Evolutionary conservation across 805 yeast genomes (phyloP), one percentile per base, ranked within the genome.

Genomic region (Sugiyamaella smithiae): DNA sequence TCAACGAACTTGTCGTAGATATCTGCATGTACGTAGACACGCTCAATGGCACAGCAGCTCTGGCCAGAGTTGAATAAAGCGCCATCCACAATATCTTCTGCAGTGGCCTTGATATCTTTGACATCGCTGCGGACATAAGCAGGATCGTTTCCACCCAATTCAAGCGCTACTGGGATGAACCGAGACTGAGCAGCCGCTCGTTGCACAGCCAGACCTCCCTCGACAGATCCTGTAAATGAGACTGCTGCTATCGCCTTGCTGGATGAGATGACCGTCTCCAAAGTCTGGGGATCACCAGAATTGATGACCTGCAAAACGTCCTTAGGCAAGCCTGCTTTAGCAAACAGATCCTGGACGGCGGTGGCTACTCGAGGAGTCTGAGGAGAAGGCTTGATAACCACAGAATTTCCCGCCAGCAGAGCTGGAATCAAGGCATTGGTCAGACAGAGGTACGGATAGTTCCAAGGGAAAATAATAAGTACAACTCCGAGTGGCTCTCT

Each of bases 391-490:
- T 88, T 88, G 70, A 88, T 75, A 47, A 88, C 85, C 56, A 85
- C 82, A 41, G 93, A 80, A 74, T 87, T 85, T 70, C 95, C 95
- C 43, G 95, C 82, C 54, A 89, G 84, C 59, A 87, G 72, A 50
- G 91, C 89, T 33, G 96, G 95, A 54, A 88, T 90, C 56, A 88
- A 72, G 63, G 87, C 87, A 88, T 95, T 88, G 40, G 91, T 76
- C 73, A 86, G 80, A 84, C 87, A 85, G 71, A 88, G 76, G 63
- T 87, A 73, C 57, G 96, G 96, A 80, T 88, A 88, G 72, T 88
- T 88, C 95, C 96, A 88, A 59, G 96, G 95, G 62, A 86, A 87
- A 60, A 88, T 84, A 66, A 85, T 88, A 54, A 93, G 89, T 69
- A 90, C 84, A 47, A 87, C 95, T 67, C 95, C 96, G 58, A 85